Percentiles rank a stretch among this genome's conserved stretches.
Conservation (phyloP, 2,329 filamentous ascomycete genomes). For the Diaporthe ampelina region DNA sequence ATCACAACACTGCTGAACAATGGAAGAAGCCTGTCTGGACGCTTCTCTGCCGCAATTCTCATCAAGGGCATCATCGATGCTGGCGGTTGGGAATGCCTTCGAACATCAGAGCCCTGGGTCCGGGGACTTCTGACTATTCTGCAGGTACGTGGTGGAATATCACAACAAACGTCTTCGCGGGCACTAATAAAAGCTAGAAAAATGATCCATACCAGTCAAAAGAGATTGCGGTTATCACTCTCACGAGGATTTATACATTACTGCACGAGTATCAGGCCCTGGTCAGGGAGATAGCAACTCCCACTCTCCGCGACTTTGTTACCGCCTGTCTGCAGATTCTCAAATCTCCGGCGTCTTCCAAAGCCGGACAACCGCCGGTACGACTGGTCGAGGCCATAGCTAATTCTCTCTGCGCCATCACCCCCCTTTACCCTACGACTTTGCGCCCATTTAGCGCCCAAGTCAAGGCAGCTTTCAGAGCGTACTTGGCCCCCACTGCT, state of each 20-base stretch:
- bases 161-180: background rate
- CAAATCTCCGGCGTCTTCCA: conserved; percentile 58
- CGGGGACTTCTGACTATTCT: conserved; percentile 81
- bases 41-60: conserved; percentile 83
- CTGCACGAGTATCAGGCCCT: conserved; percentile 87
- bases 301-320: conserved; percentile 81
- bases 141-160: conserved; percentile 63
- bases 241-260: conserved; percentile 87
- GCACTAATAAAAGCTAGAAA: conserved; percentile 67
- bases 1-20: conserved; percentile 80
- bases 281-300: conserved; percentile 88
- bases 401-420: conserved; percentile 77
- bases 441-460: conserved; percentile 82
- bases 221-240: conserved; percentile 80
- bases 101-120: conserved; percentile 81
- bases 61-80: conserved; percentile 86
- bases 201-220: conserved; percentile 82
- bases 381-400: conserved; percentile 77
- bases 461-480: conserved; percentile 71
- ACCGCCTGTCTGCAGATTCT: conserved; percentile 79
- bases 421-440: conserved; percentile 86
- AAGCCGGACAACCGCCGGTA: conserved; percentile 56
- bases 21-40: conserved; percentile 80
- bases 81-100: conserved; percentile 86
- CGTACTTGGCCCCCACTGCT: conserved; percentile 75